Base-by-base conservation (phyloP, 2,329 filamentous ascomycete species). In the Penicillium sp. region DNA sequence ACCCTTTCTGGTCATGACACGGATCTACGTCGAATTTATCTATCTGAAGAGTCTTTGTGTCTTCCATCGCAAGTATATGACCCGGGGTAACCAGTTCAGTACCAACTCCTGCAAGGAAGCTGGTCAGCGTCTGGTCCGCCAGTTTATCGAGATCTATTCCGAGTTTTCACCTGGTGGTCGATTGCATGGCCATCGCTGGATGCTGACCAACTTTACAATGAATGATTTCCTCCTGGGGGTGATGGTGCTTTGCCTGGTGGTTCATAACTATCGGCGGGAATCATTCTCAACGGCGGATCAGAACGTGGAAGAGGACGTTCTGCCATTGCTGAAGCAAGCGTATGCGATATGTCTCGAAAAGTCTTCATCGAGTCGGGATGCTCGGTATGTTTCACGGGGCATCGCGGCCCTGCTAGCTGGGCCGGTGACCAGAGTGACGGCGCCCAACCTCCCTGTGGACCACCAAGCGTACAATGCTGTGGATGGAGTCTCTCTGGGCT, bases 21-120 rank as follows among this genome's bases (percentile, higher is more conserved):
- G 69, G 15, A 56, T 59, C 22, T 59, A 59, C 35, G 57, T 59
- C 14, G 57, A 59, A 17, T 59, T 59, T 14, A 70, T 72, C 20
- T 60, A 69, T 47, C 62, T 64, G 7, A 72, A 71, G 51, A 67
- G 63, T 52, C 55, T 70, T 1, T 72, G 67, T 47, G 65, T 69
- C 12, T 58, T 71, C n/a, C 70, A 72, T 54, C 70, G 69, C n/a
- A 65, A 62, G 42, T 68, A 71, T 41, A 63, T 71, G 58, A 57
- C 56, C 3, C 63, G 61, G 11, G 63, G 68, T 3, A 62, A 48
- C 17, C 52, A 11, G 4, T 25, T 45, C 22, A 45, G 42, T 45
- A 45, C 42, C 20, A 11, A 45, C 15, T 22, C 42, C 8, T 71
- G 68, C 50, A 54, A 65, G 34, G 59, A 66, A 17, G 65, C 69